These are phyloP conservation scores for Fusarium guadeloupense DNA, from an alignment of 2,329 filamentous ascomycete genomes.

Conservation along the genomic window DNA sequence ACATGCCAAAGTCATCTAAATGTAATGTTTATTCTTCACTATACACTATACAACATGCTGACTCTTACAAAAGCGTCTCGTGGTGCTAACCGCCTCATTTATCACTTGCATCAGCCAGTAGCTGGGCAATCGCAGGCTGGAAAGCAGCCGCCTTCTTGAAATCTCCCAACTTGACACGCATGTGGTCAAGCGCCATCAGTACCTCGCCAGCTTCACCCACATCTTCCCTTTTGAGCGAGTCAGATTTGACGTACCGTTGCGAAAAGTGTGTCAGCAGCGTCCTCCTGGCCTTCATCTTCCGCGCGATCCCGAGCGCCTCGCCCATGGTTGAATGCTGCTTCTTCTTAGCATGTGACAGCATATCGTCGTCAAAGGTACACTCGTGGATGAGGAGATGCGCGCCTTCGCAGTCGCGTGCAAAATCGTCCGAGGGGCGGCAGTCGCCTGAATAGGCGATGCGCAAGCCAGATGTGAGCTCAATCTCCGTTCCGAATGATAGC, in stretches of 20 bases:
- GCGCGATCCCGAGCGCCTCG: slow-evolving; percentile 83
- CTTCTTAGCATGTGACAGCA: slow-evolving; percentile 77
- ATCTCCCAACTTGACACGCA: slow-evolving; percentile 76
- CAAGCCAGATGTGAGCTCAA: slow-evolving; percentile 82
- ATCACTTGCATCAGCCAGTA: slow-evolving; percentile 29
- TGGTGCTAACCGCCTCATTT: slow-evolving; percentile 8
- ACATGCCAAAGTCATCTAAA: neutral
- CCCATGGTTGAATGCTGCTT: slow-evolving; percentile 92
- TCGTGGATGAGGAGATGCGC: slow-evolving; percentile 92
- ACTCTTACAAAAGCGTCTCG: neutral
- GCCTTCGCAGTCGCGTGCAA: slow-evolving; percentile 75
- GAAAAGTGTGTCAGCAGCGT: slow-evolving; percentile 94
- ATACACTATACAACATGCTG: neutral
- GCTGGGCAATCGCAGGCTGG: slow-evolving; percentile 37
- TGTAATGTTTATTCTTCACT: neutral
- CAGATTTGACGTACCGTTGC: slow-evolving; percentile 83
- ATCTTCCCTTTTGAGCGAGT: slow-evolving; percentile 42
- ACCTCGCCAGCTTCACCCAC: slow-evolving; percentile 57
- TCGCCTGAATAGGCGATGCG: slow-evolving; percentile 95
- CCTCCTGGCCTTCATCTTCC: slow-evolving; percentile 79
- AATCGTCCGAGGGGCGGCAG: slow-evolving; percentile 79
- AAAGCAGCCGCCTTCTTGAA: slow-evolving; percentile 68
- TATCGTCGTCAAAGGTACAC: slow-evolving; percentile 92
- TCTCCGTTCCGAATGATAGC: slow-evolving; percentile 76
- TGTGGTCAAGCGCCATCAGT: slow-evolving; percentile 81